Evolutionary conservation across 805 yeast species (phyloP).

Genomic region (Sporopachydermia quercuum): DNA sequence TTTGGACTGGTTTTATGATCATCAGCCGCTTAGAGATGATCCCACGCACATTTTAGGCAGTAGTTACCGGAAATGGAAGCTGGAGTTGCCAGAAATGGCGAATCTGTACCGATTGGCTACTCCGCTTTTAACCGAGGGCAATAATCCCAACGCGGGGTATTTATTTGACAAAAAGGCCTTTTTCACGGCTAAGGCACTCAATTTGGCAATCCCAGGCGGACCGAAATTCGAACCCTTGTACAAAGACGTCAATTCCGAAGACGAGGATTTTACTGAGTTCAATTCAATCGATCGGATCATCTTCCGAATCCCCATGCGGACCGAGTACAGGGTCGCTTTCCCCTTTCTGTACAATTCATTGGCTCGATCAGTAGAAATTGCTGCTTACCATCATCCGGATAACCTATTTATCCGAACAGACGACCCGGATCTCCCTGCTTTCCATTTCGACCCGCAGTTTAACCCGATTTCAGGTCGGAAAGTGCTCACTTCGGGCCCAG

Average conservation of each 20-base stretch:
- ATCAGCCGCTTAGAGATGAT: constrained; percentile 53
- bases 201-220: constrained; percentile 84
- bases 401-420: constrained; percentile 32
- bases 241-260: constrained; percentile 46
- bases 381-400: constrained; percentile 52
- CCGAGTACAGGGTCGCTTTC: constrained; percentile 77
- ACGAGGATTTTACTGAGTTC: constrained; percentile 80
- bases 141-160: constrained; percentile 46
- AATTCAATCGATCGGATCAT: constrained; percentile 80
- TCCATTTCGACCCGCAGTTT: constrained; percentile 35
- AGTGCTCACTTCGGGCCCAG: constrained; percentile 9
- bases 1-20: constrained; percentile 70
- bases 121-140: constrained; percentile 48
- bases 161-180: constrained; percentile 70
- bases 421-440: constrained; percentile 39
- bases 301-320: constrained; percentile 57
- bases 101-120: constrained; percentile 49
- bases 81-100: constrained; percentile 47
- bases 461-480: constrained; percentile 37
- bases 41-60: constrained; percentile 50
- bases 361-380: constrained; percentile 46
- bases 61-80: constrained; percentile 59
- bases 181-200: constrained; percentile 81
- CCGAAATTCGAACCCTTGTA: constrained; percentile 86
- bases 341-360: constrained; percentile 75